phyloP scores from a whole-genome alignment of 768 basidiomycete genomes.

The Collybia nuda region DNA sequence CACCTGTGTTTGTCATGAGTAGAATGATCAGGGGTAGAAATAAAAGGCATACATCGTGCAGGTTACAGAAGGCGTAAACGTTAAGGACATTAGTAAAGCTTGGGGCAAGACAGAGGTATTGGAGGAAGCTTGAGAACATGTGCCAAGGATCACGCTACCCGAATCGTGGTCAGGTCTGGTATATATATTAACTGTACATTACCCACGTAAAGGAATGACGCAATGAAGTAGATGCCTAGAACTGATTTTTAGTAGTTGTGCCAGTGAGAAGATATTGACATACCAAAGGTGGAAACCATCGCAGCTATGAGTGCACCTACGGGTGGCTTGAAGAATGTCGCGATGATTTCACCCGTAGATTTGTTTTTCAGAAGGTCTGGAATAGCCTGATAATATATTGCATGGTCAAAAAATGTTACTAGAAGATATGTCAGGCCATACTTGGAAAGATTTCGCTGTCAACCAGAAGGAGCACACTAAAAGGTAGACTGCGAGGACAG shows the following conservation, averaged over 20 bases:
- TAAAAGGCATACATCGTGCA: slow-evolving; percentile 69
- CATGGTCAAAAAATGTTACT: background rate
- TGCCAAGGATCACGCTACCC: slow-evolving; percentile 93
- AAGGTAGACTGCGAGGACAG: slow-evolving; percentile 79
- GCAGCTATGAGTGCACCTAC: slow-evolving; percentile 84
- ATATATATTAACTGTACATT: background rate
- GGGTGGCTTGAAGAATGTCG: slow-evolving; percentile 69
- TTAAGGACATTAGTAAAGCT: slow-evolving; percentile 95
- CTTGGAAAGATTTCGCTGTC: slow-evolving; percentile 77
- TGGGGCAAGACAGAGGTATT: slow-evolving; percentile 87
- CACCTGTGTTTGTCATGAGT: slow-evolving; percentile 41
- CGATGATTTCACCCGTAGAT: slow-evolving; percentile 47
- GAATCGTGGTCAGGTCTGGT: too few species aligned
- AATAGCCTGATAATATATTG: slow-evolving; percentile 49
- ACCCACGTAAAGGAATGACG: slow-evolving; percentile 85
- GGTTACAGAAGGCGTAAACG: slow-evolving; percentile 96
- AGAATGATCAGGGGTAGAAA: background rate
- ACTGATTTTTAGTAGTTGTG: slow-evolving; percentile 9
- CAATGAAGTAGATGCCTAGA: slow-evolving; percentile 74
- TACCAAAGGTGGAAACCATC: slow-evolving; percentile 85
- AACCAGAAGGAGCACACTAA: slow-evolving; percentile 85
- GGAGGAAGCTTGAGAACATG: slow-evolving; percentile 92
- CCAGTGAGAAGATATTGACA: slow-evolving; percentile 11
- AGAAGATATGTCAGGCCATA: slow-evolving; percentile 27
- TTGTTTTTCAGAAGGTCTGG: slow-evolving; percentile 50